A percentile compares a stretch with the other conserved stretches of the same genome.
Evolutionary conservation across 2,329 filamentous ascomycete species (phyloP).

Genomic region (Coniochaeta sp.): DNA sequence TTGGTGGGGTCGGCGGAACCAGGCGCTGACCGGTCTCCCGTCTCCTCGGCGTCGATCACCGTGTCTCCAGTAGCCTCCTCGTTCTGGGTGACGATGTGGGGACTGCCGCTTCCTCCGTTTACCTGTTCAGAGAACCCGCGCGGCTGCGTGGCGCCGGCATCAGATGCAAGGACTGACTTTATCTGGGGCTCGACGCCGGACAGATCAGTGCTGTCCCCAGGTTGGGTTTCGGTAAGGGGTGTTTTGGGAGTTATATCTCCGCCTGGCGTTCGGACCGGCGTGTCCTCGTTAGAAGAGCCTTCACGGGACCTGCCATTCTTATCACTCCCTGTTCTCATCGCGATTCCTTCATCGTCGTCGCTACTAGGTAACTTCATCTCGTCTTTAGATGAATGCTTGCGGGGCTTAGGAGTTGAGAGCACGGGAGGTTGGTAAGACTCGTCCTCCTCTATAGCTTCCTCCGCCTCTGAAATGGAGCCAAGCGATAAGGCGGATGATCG

Average conservation of each 20-base stretch:
- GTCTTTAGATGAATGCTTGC: slow-evolving; percentile 8
- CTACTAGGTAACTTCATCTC: slow-evolving; percentile 16
- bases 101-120: neutral
- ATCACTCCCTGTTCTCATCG: slow-evolving; percentile 15
- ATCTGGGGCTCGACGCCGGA: neutral
- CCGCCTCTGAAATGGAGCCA: slow-evolving; percentile 37
- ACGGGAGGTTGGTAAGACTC: slow-evolving; percentile 12
- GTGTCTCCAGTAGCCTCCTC: neutral
- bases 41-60: neutral
- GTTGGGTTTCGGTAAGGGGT: neutral
- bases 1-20: neutral
- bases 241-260: neutral
- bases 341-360: slow-evolving; percentile 35
- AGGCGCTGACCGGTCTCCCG: neutral
- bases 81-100: neutral
- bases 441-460: slow-evolving; percentile 9
- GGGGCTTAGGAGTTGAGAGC: slow-evolving; percentile 19
- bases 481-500: slow-evolving; percentile 29
- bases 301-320: slow-evolving; percentile 6
- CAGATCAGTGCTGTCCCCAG: neutral
- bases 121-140: neutral
- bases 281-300: neutral
- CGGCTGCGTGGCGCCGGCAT: neutral
- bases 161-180: neutral
- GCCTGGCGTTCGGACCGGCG: neutral